Percentiles rank a stretch among this genome's conserved stretches.
Evolutionary conservation across 306 rosid genomes (phyloP).

Genomic region (Oxytropis ochrocephala): DNA sequence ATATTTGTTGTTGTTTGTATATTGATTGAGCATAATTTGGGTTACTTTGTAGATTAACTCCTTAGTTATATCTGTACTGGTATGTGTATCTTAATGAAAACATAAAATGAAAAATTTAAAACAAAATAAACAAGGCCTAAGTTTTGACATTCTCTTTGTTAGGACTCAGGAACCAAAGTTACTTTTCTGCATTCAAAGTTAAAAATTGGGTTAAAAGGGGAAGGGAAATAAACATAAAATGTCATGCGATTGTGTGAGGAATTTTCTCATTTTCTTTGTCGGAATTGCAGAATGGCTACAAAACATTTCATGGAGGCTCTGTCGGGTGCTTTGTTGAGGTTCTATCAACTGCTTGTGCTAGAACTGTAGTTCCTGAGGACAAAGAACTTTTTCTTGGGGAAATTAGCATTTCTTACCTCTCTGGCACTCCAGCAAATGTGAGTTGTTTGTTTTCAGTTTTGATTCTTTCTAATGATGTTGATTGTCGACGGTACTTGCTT

Average conservation of each 20-base stretch:
- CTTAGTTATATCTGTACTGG: no score
- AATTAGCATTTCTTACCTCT: constrained; percentile 37
- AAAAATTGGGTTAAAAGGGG: background rate
- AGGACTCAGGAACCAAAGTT: background rate
- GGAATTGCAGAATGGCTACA: constrained; percentile 35
- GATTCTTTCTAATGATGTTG: background rate
- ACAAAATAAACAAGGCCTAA: no score
- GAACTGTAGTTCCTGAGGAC: constrained; percentile 38
- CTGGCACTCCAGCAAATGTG: constrained; percentile 30
- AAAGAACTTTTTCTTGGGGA: constrained; percentile 43
- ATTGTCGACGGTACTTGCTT: background rate
- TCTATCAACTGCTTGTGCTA: constrained; percentile 36
- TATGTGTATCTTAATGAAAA: no score
- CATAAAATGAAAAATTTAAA: no score
- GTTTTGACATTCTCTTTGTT: background rate
- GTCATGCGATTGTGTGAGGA: background rate
- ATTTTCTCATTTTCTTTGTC: constrained; percentile 3
- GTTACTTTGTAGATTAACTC: no score
- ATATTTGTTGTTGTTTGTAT: background rate
- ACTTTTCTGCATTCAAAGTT: background rate
- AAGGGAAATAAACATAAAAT: background rate
- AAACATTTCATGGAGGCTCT: constrained; percentile 39
- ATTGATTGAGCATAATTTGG: background rate
- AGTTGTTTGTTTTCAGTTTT: constrained; percentile 17
- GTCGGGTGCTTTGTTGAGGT: constrained; percentile 32